Evolutionary conservation across 2,329 filamentous ascomycete genomes (phyloP).

Genomic region (Pseudogymnoascus sp.): DNA sequence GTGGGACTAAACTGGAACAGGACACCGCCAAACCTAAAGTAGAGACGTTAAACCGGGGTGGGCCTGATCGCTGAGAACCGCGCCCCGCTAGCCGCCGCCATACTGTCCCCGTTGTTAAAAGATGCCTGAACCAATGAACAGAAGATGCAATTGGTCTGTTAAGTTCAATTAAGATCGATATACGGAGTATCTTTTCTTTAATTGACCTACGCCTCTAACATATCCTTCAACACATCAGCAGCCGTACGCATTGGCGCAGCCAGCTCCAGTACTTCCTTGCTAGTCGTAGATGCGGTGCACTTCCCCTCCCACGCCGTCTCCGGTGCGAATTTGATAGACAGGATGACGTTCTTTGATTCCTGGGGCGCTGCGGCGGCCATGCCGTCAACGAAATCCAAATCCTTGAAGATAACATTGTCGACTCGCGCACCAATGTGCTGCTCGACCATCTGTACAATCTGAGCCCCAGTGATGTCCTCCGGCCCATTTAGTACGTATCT

Average conservation of each 20-base stretch:
- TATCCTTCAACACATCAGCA: no score
- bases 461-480: slow-evolving; percentile 31
- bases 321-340: slow-evolving; percentile 23
- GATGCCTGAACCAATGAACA: no score
- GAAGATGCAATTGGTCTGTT: no score
- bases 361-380: not conserved
- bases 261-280: slow-evolving; percentile 27
- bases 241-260: slow-evolving; percentile 19
- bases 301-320: slow-evolving; percentile 29
- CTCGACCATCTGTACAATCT: slow-evolving; percentile 32
- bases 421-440: slow-evolving; percentile 26
- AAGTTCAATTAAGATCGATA: no score
- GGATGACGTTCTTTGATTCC: slow-evolving; percentile 13
- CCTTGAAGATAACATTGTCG: slow-evolving; percentile 27
- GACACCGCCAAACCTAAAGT: no score
- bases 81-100: no score
- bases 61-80: no score
- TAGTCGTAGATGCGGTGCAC: slow-evolving; percentile 23
- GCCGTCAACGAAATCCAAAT: slow-evolving; percentile 28
- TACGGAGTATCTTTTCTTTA: no score
- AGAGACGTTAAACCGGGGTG: no score
- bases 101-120: no score
- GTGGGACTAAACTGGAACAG: not conserved
- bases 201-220: no score
- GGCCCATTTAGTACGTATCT: slow-evolving; percentile 35